phyloP scores from a whole-genome alignment of 345 rosid species.

The Geranium rotundifolium region DNA sequence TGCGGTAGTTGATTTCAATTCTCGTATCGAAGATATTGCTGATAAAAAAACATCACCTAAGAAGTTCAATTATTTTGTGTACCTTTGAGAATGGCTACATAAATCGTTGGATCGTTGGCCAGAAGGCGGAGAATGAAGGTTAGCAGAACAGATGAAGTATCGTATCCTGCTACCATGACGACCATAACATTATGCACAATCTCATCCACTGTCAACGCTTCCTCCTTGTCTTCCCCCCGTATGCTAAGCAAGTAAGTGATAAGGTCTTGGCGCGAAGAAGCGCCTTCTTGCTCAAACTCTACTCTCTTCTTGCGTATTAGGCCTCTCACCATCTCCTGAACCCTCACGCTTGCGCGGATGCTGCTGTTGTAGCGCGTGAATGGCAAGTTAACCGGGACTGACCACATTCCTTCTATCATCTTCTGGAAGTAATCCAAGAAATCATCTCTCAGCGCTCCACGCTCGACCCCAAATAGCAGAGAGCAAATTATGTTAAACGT shows the following conservation, averaged over 20 bases:
- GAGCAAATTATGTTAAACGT: slow-evolving; percentile 33
- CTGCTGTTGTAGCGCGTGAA: slow-evolving; percentile 4
- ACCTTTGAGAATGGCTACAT: slow-evolving; percentile 42
- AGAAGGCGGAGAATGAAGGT: slow-evolving; percentile 38
- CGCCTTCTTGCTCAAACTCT: slow-evolving; percentile 20
- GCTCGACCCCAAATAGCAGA: slow-evolving; percentile 24
- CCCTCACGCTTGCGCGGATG: slow-evolving; percentile 6
- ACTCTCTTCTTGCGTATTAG: slow-evolving; percentile 27
- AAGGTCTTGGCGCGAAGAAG: slow-evolving; percentile 27
- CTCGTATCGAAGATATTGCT: too few relatives aligned
- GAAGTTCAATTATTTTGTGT: not conserved
- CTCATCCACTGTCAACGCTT: slow-evolving; percentile 31
- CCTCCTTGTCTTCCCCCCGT: slow-evolving; percentile 5
- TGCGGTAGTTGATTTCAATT: too few relatives aligned
- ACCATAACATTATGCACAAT: slow-evolving; percentile 37
- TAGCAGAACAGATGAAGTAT: slow-evolving; percentile 35
- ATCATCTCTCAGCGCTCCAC: slow-evolving; percentile 10
- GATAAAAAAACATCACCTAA: too few relatives aligned
- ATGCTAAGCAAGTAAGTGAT: slow-evolving; percentile 33
- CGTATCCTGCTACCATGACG: slow-evolving; percentile 51
- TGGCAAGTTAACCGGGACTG: slow-evolving; percentile 20
- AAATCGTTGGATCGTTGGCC: slow-evolving; percentile 25
- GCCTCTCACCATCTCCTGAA: slow-evolving; percentile 16
- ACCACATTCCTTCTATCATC: slow-evolving; percentile 14
- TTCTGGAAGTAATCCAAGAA: slow-evolving; percentile 9